These are phyloP conservation scores for Actinomortierella wolfii DNA, from an alignment of 371 early-diverging fungal genomes.

Conservation along the genomic window DNA sequence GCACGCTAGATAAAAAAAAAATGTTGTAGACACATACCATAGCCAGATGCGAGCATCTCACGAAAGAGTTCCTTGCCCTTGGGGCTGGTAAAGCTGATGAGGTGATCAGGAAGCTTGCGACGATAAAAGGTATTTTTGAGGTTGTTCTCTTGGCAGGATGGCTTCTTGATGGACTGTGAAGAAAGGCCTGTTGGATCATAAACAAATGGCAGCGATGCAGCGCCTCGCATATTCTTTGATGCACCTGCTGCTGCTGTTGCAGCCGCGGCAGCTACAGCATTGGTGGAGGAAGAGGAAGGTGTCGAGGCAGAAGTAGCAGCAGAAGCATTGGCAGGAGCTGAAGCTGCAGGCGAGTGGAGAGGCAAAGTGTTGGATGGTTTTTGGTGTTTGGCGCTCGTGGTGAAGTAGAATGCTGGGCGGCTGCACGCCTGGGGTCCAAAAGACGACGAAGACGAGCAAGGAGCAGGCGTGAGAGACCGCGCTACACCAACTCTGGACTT, in stretches of 20 bases:
- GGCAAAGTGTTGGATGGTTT: slow-evolving; percentile 24
- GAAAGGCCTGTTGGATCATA: slow-evolving; percentile 43
- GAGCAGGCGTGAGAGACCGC: slow-evolving; percentile 10
- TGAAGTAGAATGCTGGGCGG: slow-evolving; percentile 11
- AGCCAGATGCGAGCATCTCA: slow-evolving; percentile 73
- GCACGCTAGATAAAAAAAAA: background rate
- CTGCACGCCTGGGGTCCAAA: background rate
- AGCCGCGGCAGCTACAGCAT: slow-evolving; percentile 9
- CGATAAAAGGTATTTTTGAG: slow-evolving; percentile 75
- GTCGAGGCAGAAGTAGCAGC: slow-evolving; percentile 5
- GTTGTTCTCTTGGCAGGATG: slow-evolving; percentile 48
- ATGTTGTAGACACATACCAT: slow-evolving; percentile 46
- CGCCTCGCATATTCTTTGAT: background rate
- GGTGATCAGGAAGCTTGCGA: slow-evolving; percentile 71
- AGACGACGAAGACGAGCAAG: background rate
- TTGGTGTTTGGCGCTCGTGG: slow-evolving; percentile 13
- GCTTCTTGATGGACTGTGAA: slow-evolving; percentile 26
- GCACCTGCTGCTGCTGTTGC: slow-evolving; percentile 2
- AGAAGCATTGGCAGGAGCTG: slow-evolving; percentile 5
- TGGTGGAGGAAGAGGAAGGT: slow-evolving; percentile 3
- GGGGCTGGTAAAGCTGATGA: slow-evolving; percentile 80
- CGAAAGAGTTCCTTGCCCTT: slow-evolving; percentile 81
- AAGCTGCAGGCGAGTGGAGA: slow-evolving; percentile 11
- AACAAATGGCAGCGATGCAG: slow-evolving; percentile 22
- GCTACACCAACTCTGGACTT: slow-evolving; percentile 11